Evolutionary conservation across 2,329 filamentous ascomycete species (phyloP).

Genomic region (Stagonosporopsis tanaceti): DNA sequence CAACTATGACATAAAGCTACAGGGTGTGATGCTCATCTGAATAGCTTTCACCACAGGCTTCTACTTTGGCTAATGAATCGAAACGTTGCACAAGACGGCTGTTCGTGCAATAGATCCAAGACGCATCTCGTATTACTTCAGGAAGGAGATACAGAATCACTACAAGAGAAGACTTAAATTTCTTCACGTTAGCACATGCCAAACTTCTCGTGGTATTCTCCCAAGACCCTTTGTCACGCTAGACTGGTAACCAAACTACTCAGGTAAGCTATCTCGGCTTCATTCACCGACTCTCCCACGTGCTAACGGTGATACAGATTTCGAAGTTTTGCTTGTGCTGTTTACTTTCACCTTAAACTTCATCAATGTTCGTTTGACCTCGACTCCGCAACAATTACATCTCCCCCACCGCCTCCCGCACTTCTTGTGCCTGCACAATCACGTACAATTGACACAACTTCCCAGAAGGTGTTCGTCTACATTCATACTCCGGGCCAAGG

Average conservation of each 20-base stretch:
- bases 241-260: not conserved
- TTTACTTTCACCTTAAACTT: not conserved
- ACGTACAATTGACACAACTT: not conserved
- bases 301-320: not conserved
- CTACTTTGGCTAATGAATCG: not conserved
- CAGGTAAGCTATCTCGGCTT: not conserved
- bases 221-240: not conserved
- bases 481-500: not conserved
- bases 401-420: not conserved
- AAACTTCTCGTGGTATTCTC: constrained; percentile 6
- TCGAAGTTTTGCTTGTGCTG: not conserved
- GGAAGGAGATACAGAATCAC: constrained; percentile 16
- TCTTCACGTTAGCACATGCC: constrained; percentile 22
- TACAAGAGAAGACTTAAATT: constrained; percentile 6
- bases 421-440: not conserved
- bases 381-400: not conserved
- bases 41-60: not conserved
- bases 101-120: not conserved
- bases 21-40: not conserved
- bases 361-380: not conserved
- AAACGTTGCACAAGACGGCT: constrained; percentile 8
- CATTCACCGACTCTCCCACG: not conserved
- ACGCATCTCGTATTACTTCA: constrained; percentile 3
- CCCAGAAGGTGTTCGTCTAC: not conserved
- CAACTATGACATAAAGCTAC: not conserved